Base-by-base conservation (phyloP, 2,329 filamentous ascomycete genomes). In the Fusarium humuli region DNA sequence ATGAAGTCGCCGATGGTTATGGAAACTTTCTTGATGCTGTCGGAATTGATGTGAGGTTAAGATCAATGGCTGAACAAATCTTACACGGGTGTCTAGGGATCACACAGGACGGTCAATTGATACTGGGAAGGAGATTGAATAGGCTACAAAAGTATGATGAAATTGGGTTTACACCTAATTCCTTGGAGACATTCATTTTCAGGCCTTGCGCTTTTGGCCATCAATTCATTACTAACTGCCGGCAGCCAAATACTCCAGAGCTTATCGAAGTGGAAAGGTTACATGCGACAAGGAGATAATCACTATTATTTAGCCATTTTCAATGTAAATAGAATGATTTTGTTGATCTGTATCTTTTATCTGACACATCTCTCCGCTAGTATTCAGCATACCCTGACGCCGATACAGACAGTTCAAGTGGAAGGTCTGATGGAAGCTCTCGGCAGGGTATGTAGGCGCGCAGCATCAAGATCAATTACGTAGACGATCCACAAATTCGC, bases 141-240 rank as follows among this genome's bases (percentile, higher is more conserved):
- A 0, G 18, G 0, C 2, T 37, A 11, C 0, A 11, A 4, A 11
- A 4, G 3, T 5, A 6, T 11, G 34, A 37, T 5, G n/a, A 3
- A 0, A 37, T 37, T n/a, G 16, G 18, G 9, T 37, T n/a, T 0
- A n/a, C n/a, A 0, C 34, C 34, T 11, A 4, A n/a, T n/a, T 37
- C 34, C 6, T 5, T 11, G 1, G 9, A 11, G 18, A 37, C 34
- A 2, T 37, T 37, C 10, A 7, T 37, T 11, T 37, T n/a, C 18
- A n/a, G 18, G 2, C 34, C 34, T 11, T n/a, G 34, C 6, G 9
- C 6, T 11, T 7, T 18, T 37, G 34, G 34, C 9, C 11, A 37
- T 11, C 34, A 7, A 0, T 11, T 37, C 9, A 37, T 37, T 2
- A 37, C 34, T 0, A n/a, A 0, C 16, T n/a, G 3, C 18, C 11